Conservation (phyloP, 345 rosid genomes). For the Dimocarpus longan region DNA sequence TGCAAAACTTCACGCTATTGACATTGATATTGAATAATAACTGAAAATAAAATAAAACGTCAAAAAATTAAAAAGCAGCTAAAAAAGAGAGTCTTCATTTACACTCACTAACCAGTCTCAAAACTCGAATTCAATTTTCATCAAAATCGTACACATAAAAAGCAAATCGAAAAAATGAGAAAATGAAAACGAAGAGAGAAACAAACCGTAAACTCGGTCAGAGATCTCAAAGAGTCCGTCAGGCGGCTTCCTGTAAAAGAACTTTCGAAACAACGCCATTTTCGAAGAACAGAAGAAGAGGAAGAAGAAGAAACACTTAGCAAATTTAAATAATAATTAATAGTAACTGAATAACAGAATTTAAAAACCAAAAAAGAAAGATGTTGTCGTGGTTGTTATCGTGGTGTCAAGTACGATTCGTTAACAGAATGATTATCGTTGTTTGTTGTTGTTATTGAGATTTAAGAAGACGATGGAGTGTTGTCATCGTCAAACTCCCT, state of each 20-base stretch:
- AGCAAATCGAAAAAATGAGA: not conserved
- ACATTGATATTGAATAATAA: no score
- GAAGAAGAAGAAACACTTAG: no score
- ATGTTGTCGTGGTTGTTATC: no score
- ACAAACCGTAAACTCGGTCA: constrained; percentile 79
- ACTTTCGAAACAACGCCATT: constrained; percentile 86
- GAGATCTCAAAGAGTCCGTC: constrained; percentile 94
- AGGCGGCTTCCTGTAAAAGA: constrained; percentile 85
- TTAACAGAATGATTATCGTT: not conserved
- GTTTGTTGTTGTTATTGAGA: not conserved
- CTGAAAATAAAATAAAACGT: no score
- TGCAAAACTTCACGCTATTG: not conserved
- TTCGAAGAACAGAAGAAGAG: not conserved
- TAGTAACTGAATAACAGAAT: no score
- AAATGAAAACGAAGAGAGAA: not conserved
- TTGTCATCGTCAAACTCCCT: no score
- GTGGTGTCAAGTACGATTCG: not conserved
- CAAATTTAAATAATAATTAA: no score
- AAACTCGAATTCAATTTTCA: constrained; percentile 2
- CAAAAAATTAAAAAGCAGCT: not conserved
- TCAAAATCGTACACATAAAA: not conserved
- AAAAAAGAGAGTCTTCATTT: not conserved
- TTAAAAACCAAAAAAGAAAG: no score
- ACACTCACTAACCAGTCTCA: not conserved
- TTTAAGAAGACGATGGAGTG: constrained; percentile 3